Evolutionary conservation across 2,329 filamentous ascomycete species (phyloP), one percentile per base, ranked within the genome.

Genomic region (Magnaporthiopsis poae): DNA sequence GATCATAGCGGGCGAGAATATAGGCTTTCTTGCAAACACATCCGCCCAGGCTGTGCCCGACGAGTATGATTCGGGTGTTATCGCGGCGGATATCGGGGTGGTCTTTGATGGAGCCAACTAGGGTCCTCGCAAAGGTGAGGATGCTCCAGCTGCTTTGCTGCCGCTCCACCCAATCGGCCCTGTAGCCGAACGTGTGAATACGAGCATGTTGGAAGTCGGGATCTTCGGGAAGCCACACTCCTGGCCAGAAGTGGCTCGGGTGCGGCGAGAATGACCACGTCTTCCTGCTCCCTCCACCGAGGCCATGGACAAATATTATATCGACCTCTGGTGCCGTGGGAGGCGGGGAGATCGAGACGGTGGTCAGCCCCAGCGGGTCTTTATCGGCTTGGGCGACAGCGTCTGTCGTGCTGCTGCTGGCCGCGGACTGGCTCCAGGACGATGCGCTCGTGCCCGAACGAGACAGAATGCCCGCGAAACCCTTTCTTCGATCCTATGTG

Each of bases 21-120:
- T 75, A 78, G 35, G 77, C 75, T 71, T 77, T 73, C 67, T 77
- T 77, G 4, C 71, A 71, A n/a, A 79, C 75, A 66, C 73, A 72
- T 15, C 80, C 80, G 1, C 81, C 80, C 80, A 82, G 80, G 60
- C 76, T 79, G 68, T 82, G 80, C 1, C 72, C 78, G 13, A 82
- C 73, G n/a, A 82, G 72, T 5, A 82, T 74, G 29, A 82, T 76
- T 3, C 74, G 74, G 8, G 73, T 73, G 12, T 12, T 21, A 66
- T 71, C 64, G 29, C 67, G 59, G 46, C 71, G 70, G 60, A 76
- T 72, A 9, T 66, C 66, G 8, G 73, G 71, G 27, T 73, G 69
- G 63, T 74, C 75, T 39, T 70, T 72, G 25, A 77, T 64, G 33
- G 74, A 73, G 21, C 70, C 72, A 5, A 77, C 67, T 5, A 78